Evolutionary conservation across 2,329 filamentous ascomycete genomes (phyloP).

Genomic region (Monilinia aucupariae): DNA sequence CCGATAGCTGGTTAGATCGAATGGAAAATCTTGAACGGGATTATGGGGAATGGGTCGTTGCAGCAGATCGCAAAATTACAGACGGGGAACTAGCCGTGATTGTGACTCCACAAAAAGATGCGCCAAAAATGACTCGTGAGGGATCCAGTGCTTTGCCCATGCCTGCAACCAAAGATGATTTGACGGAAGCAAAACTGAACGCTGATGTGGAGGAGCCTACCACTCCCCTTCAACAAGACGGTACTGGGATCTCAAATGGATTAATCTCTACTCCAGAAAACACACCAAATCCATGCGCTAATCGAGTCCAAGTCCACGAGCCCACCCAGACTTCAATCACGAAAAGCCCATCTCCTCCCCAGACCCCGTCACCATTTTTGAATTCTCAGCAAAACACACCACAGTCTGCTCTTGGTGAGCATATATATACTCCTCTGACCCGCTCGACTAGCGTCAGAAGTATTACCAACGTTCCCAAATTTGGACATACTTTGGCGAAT

Average conservation of each 20-base stretch:
- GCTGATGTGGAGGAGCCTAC: background rate
- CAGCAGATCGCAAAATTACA: slow-evolving; percentile 68
- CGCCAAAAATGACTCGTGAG: slow-evolving; percentile 3
- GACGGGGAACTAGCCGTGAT: slow-evolving; percentile 52
- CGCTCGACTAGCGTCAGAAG: slow-evolving; percentile 10
- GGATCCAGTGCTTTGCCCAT: background rate
- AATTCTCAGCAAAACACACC: background rate
- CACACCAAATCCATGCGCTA: background rate
- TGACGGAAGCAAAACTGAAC: background rate
- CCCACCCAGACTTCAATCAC: background rate
- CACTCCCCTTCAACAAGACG: background rate
- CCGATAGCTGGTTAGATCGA: slow-evolving; percentile 79
- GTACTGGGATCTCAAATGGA: background rate
- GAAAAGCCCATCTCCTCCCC: slow-evolving; percentile 13
- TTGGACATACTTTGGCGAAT: slow-evolving; percentile 13
- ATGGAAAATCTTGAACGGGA: slow-evolving; percentile 74
- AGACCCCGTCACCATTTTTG: slow-evolving; percentile 5
- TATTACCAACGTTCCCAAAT: slow-evolving; percentile 10
- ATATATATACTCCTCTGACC: background rate
- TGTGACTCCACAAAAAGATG: slow-evolving; percentile 30
- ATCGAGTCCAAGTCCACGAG: background rate
- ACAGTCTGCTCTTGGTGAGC: background rate
- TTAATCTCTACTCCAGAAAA: slow-evolving; percentile 4
- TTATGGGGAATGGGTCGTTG: slow-evolving; percentile 75
- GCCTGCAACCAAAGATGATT: background rate